phyloP scores from a whole-genome alignment of 176 grass and related monocot genomes.

The Carex pumila region DNA sequence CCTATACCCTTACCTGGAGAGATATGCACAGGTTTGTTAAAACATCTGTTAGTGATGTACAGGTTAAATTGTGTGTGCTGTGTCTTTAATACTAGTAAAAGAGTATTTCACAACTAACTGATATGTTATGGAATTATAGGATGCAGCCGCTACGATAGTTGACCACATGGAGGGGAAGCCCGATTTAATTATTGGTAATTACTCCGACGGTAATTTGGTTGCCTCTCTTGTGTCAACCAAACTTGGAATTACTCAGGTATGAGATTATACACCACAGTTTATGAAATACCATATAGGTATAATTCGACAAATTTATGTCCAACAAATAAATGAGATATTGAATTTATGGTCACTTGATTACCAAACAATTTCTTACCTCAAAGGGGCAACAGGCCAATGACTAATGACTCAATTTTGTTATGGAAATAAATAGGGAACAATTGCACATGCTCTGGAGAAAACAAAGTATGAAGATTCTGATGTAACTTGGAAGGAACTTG shows the following conservation, averaged over 20 bases:
- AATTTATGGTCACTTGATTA: not conserved
- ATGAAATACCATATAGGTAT: not conserved
- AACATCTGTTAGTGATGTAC: not conserved
- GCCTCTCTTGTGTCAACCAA: constrained; percentile 81
- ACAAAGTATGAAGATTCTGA: constrained; percentile 93
- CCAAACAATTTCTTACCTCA: not conserved
- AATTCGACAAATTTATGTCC: not conserved
- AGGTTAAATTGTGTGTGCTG: not conserved
- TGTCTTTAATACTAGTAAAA: not conserved
- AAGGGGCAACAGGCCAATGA: not conserved
- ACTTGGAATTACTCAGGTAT: constrained; percentile 84
- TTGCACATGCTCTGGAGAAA: constrained; percentile 97
- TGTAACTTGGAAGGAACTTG: constrained; percentile 81
- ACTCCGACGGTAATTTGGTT: constrained; percentile 87
- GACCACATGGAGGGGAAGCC: constrained; percentile 85
- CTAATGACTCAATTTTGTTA: not conserved
- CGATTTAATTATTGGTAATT: constrained; percentile 94
- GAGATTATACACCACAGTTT: not conserved
- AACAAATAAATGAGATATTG: not conserved
- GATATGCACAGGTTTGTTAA: constrained; percentile 72
- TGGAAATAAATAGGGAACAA: constrained; percentile 52
- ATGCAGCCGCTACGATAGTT: constrained; percentile 62
- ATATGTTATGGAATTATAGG: constrained; percentile 34
- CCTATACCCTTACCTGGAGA: constrained; percentile 93
- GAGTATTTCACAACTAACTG: not conserved